Evolutionary conservation across 1,284 basidiomycete genomes (phyloP).

Genomic region (Cutaneotrichosporon cutaneum): DNA sequence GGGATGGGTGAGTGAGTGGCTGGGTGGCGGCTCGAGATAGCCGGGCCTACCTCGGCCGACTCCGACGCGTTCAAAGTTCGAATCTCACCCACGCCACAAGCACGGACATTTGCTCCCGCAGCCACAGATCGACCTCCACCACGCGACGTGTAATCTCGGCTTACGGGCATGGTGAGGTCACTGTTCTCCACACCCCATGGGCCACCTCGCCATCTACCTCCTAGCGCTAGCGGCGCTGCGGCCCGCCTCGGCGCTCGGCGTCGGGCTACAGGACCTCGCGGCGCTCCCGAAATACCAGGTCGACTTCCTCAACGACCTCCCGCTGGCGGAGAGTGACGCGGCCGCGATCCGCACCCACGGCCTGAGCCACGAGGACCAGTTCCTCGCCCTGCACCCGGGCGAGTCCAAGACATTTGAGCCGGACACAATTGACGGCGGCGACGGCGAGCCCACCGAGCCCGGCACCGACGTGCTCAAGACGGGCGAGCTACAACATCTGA

Average conservation of each 20-base stretch:
- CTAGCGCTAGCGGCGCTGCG: constrained; percentile 29
- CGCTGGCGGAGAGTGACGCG: constrained; percentile 72
- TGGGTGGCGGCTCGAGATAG: background rate
- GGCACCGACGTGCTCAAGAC: background rate
- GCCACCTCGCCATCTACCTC: constrained; percentile 31
- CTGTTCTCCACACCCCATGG: constrained; percentile 3
- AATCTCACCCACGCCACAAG: background rate
- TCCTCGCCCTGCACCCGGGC: constrained; percentile 62
- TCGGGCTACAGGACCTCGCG: constrained; percentile 63
- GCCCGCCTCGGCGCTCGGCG: constrained; percentile 22
- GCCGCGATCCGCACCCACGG: constrained; percentile 67
- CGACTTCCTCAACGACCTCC: constrained; percentile 73
- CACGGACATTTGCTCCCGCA: background rate
- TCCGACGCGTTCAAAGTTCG: background rate
- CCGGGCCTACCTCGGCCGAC: background rate
- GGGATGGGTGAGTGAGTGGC: background rate
- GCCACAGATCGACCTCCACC: constrained; percentile 6
- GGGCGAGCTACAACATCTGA: background rate
- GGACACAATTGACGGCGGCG: constrained; percentile 59
- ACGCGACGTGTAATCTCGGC: background rate
- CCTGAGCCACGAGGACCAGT: constrained; percentile 68
- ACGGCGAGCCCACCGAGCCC: constrained; percentile 13
- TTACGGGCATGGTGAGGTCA: background rate
- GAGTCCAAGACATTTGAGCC: constrained; percentile 48
- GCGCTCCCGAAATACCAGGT: constrained; percentile 82